phyloP scores from a whole-genome alignment of 2,329 filamentous ascomycete genomes.

The Hortaea sp. region DNA sequence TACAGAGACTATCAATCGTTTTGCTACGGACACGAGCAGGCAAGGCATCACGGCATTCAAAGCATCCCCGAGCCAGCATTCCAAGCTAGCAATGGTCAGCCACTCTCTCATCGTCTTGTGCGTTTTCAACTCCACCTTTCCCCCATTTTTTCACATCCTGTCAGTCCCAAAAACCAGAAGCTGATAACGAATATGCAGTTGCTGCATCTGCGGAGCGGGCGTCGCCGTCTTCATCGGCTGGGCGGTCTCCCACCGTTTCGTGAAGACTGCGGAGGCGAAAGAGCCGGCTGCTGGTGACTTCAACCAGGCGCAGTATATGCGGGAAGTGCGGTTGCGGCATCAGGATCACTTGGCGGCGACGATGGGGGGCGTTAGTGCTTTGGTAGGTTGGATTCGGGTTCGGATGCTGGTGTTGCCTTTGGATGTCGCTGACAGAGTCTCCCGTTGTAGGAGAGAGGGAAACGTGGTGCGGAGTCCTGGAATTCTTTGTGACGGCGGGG shows the following conservation, averaged over 20 bases:
- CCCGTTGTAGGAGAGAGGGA: background rate
- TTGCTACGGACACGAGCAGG: no score
- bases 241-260: conserved; percentile 14
- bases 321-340: conserved; percentile 16
- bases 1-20: no score
- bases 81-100: background rate
- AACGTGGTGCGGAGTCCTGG: background rate
- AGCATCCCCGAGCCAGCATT: no score
- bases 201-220: conserved; percentile 11
- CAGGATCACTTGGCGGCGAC: conserved; percentile 2
- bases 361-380: background rate
- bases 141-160: background rate
- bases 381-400: background rate
- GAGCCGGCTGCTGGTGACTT: conserved; percentile 2
- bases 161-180: background rate
- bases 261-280: background rate
- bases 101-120: background rate
- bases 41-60: no score
- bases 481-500: background rate
- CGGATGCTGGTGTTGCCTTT: no score
- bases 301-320: conserved; percentile 20
- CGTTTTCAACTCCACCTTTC: background rate
- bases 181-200: background rate
- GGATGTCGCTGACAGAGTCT: no score
- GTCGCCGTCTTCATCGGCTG: conserved; percentile 13